Percentiles rank a stretch among this genome's conserved stretches.
Evolutionary conservation across 768 basidiomycete species (phyloP).

Genomic region (Sutorius australiensis): DNA sequence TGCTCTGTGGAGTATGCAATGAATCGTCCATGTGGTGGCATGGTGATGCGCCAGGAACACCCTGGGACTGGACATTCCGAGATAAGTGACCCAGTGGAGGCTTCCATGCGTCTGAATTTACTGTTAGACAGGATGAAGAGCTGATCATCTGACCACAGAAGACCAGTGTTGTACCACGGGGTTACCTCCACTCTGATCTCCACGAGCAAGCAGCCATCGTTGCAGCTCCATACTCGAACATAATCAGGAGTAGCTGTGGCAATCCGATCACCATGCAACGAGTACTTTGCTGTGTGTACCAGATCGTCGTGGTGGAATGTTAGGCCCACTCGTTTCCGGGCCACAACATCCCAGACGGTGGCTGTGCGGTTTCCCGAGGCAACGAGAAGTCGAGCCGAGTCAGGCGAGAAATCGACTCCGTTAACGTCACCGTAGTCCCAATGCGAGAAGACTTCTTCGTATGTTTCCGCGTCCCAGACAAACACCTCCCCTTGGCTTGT

Average conservation of each 20-base stretch:
- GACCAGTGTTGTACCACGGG: background rate
- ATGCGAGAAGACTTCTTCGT: background rate
- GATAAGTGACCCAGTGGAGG: background rate
- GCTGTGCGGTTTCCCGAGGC: too few species aligned
- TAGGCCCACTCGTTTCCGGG: too few species aligned
- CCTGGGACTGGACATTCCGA: background rate
- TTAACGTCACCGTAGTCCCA: background rate
- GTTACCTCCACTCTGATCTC: background rate
- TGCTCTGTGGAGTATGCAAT: background rate
- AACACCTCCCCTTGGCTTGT: background rate
- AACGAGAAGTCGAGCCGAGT: too few species aligned
- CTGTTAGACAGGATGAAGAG: background rate
- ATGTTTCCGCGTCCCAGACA: background rate
- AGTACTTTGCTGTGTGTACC: too few species aligned
- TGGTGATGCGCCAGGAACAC: background rate
- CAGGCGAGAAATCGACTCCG: background rate
- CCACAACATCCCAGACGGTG: too few species aligned
- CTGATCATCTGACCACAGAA: background rate
- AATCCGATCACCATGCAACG: too few species aligned
- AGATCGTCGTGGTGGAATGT: too few species aligned
- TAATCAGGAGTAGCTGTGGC: too few species aligned
- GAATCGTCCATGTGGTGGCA: background rate
- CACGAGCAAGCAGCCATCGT: too few species aligned
- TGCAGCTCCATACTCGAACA: too few species aligned
- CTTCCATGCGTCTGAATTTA: background rate